phyloP scores from a whole-genome alignment of 768 basidiomycete species.

The Leucosporidium creatinivorum region DNA sequence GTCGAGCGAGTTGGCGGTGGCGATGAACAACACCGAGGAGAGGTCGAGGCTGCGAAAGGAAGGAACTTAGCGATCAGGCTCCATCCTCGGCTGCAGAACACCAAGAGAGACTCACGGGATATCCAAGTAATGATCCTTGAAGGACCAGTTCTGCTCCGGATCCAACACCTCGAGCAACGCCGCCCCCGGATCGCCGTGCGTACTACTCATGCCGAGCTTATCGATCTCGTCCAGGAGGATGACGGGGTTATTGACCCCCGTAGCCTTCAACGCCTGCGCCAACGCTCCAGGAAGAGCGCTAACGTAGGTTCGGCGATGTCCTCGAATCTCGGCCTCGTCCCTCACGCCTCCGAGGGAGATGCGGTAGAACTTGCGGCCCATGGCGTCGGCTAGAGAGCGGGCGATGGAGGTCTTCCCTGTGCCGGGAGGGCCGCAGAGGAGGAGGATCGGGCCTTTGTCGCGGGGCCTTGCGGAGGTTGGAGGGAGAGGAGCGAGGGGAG shows the following conservation, averaged over 20 bases:
- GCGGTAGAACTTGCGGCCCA: conserved; percentile 79
- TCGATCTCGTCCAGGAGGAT: conserved; percentile 87
- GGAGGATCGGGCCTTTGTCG: conserved; percentile 34
- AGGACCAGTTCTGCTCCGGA: conserved; percentile 35
- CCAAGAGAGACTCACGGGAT: conserved; percentile 48
- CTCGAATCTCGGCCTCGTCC: conserved; percentile 80
- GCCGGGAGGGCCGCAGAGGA: conserved; percentile 65
- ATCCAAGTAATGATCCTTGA: conserved; percentile 82
- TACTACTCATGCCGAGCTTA: conserved; percentile 55
- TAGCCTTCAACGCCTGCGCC: conserved; percentile 77
- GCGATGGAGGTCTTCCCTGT: conserved; percentile 89
- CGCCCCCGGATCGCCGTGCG: conserved; percentile 85
- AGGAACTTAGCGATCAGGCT: neutral
- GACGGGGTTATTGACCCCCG: conserved; percentile 70
- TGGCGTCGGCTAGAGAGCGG: conserved; percentile 73
- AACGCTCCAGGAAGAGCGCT: conserved; percentile 49
- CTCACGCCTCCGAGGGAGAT: conserved; percentile 87
- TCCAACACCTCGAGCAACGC: conserved; percentile 69
- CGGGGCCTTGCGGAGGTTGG: neutral
- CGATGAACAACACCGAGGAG: conserved; percentile 64
- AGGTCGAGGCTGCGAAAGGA: conserved; percentile 24
- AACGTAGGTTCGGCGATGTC: conserved; percentile 74
- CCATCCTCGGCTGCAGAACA: no score
- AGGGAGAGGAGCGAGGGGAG: neutral
- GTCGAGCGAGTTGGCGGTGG: conserved; percentile 82